Percentiles rank a stretch among this genome's conserved stretches.
These are phyloP conservation scores for Cymbopogon citratus DNA, from an alignment of 176 grass and related monocot species.

Conservation along the genomic window DNA sequence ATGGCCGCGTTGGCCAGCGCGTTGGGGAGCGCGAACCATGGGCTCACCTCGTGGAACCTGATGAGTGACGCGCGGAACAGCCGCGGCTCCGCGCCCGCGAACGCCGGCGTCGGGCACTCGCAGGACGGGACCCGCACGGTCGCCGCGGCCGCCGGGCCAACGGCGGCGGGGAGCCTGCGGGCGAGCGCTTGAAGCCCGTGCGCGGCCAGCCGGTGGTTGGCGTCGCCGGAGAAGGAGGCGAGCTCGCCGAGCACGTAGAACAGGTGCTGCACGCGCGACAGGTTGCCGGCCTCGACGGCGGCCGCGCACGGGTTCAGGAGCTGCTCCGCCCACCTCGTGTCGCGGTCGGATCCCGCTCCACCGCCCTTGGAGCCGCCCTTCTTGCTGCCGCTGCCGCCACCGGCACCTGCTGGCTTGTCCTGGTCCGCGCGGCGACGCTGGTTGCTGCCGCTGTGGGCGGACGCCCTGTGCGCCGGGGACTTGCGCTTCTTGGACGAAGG, in stretches of 20 bases:
- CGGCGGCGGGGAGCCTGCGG: conserved; percentile 13
- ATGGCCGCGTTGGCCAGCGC: conserved; percentile 82
- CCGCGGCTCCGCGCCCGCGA: conserved; percentile 45
- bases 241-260: conserved; percentile 85
- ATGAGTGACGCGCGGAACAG: conserved; percentile 75
- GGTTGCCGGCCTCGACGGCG: conserved; percentile 63
- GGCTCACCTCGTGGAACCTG: conserved; percentile 92
- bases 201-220: conserved; percentile 77
- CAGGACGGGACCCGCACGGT: conserved; percentile 21
- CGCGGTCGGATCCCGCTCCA: conserved; percentile 33
- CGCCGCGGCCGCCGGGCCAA: conserved; percentile 14
- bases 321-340: conserved; percentile 86
- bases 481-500: no score
- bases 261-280: conserved; percentile 68
- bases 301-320: conserved; percentile 74
- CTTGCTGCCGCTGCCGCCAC: no score
- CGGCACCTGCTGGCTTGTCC: no score
- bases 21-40: conserved; percentile 89
- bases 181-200: conserved; percentile 59
- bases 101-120: conserved; percentile 32
- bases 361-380: neutral
- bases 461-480: no score
- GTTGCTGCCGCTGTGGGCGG: no score
- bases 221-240: conserved; percentile 64
- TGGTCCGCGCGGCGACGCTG: no score